Base-by-base conservation (phyloP, 371 early-diverging fungal species). In the Mortierella sp. region DNA sequence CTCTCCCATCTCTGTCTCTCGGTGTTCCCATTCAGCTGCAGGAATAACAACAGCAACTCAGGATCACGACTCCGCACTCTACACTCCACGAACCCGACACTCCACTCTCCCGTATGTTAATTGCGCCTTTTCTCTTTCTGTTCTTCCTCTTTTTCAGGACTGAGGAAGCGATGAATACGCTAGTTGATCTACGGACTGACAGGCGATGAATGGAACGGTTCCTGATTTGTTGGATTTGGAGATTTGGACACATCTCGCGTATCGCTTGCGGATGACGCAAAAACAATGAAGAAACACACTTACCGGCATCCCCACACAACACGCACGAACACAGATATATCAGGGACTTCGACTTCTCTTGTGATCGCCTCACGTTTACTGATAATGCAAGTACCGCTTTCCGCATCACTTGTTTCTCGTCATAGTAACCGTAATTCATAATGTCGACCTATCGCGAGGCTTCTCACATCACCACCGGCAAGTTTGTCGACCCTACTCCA, bases 401-500 rank as follows among this genome's bases (percentile, higher is more conserved):
- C 58, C 48, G 24, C 28, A 65, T 52, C 63, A 54, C 3, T 31
- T 58, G 16, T 8, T 48, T 75, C 21, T 63, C 10, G 16, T 19
- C 0, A 72, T 50, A 42, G 34, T 54, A 16, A 14, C 42, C 9
- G 14, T 52, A n/a, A 72, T 44, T 24, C 52, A 54, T 72, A 73
- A 85, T 81, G 82, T 73, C 82, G 55, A 85, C 82, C 50, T 57
- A 77, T 48, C 85, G 85, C 73, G 84, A 84, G 76, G 78, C 84
- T 65, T 65, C 80, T 10, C 73, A 76, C 34, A 79, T 83, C 47
- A 57, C 85, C 52, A 77, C 85, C 47, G 85, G 85, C 79, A 83
- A 90, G 77, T 93, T 91, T 78, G 94, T 95, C 26, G 96, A 96
- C 84, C 92, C 95, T 14, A 95, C 96, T 14, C 96, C 96, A 45